Evolutionary conservation across 2,329 filamentous ascomycete genomes (phyloP), one percentile per base, ranked within the genome.

Genomic region (Alternaria gansuensis): DNA sequence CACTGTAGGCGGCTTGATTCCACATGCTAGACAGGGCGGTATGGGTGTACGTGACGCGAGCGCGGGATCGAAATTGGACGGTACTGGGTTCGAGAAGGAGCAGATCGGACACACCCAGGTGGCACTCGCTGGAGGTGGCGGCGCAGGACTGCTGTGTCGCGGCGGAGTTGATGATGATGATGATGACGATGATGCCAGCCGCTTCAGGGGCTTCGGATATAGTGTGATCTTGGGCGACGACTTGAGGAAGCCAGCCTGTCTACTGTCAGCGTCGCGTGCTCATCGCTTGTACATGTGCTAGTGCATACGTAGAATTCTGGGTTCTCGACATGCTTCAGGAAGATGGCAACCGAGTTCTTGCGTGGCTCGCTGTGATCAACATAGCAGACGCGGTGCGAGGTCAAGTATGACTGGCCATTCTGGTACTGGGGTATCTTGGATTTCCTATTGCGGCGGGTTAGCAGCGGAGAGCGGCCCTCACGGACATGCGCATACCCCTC

Each of bases 51-150:
- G 87, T 21, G 88, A 86, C 61, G 92, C 92, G 2, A 90, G 88
- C 1, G 88, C 84, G 0, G 93, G 91, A 70, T 98, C 94, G 75
- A 98, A 98, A 76, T 97, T 97, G 36, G 91, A 91, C 0, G 95
- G 93, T 1, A 97, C 88, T 0, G 92, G 90, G 71, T 98, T 98
- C 9, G 93, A 94, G 74, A 96, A 96, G 67, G 91, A 94, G 82
- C 94, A 98, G 71, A 98, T 98, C 2, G 91, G 90, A 80, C 94
- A 98, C 21, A 98, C 89, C 94, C 94, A 98, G 4, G 93, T 97
- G 5, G 91, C 92, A 59, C 83, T 85, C 13, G 84, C 78, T 1
- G 79, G 73, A n/a, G 85, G 80, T 14, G 83, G 80, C 13, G 82
- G 75, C 48, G 80, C 78, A 65, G 60, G 78, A 69, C 65, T 78